Base-by-base conservation (phyloP, 768 basidiomycete species). In the Lactarius quietus region DNA sequence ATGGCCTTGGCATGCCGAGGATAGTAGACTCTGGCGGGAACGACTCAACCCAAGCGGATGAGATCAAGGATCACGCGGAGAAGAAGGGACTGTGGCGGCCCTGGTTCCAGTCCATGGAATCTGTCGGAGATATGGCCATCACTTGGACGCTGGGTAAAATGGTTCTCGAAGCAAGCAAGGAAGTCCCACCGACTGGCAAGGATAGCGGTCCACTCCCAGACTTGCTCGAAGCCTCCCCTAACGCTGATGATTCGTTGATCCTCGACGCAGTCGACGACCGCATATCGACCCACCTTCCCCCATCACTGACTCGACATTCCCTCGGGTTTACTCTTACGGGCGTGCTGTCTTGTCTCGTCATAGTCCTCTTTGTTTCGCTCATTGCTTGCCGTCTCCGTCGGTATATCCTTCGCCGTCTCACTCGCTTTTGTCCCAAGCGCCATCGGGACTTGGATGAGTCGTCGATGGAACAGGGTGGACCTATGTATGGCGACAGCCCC, bases 81-180 rank as follows among this genome's bases (percentile, higher is more conserved):
- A 82, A 82, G 75, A 97, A 97, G 75, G 92, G 93, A 20, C 81
- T 98, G 35, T 87, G 90, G 57, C 76, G 82, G 65, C 90, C 93
- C 9, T 79, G 84, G n/a, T 98, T 99, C 77, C 97, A 98, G 76
- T 92, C 89, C 45, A 79, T 95, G 77, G 93, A 98, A 74, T 84
- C 86, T n/a, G 90, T 99, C 35, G 89, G 87, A 39, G 92, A 91
- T 72, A 93, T 96, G 43, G 93, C 95, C 52, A 93, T 99, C 72
- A 93, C 87, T 71, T 99, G 97, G 97, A 98, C 97, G 5, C 81
- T 98, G 38, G 97, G 97, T 31, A 98, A 98, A 76, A 98, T 98
- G 95, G 96, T 98, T 0, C 83, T 98, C 31, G 96, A 98, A 76
- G 97, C 97, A 31, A 94, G 92, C 78, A 92, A 90, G 68, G 91